Conservation (phyloP, 352 stramenopile species). For the Phytophthora cactorum region DNA sequence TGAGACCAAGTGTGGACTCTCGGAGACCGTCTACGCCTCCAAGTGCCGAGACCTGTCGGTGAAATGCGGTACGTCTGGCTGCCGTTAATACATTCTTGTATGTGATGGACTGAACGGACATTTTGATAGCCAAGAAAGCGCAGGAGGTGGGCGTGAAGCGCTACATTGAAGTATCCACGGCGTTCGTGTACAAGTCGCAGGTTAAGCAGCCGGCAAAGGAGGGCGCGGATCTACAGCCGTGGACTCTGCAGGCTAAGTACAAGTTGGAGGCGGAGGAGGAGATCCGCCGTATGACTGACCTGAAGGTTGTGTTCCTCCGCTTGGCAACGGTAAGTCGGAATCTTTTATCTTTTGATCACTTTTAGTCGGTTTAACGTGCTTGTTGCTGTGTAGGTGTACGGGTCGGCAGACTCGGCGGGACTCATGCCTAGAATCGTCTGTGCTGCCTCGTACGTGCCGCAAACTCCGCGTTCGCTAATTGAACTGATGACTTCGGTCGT, state of each 20-base stretch:
- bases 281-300: conserved; percentile 57
- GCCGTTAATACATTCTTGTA: not conserved
- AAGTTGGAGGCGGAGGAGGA: conserved; percentile 85
- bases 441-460: conserved; percentile 68
- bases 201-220: conserved; percentile 72
- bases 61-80: conserved; percentile 71
- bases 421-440: conserved; percentile 89
- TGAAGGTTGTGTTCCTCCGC: conserved; percentile 82
- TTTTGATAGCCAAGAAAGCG: conserved; percentile 59
- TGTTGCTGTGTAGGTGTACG: conserved; percentile 66
- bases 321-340: conserved; percentile 58
- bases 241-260: conserved; percentile 88
- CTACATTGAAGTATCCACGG: conserved; percentile 87
- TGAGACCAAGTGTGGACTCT: conserved; percentile 84
- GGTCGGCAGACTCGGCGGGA: conserved; percentile 75
- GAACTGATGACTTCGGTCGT: not conserved
- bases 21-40: conserved; percentile 77
- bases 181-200: conserved; percentile 91
- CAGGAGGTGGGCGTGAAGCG: conserved; percentile 74
- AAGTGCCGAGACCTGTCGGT: conserved; percentile 87
- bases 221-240: conserved; percentile 67
- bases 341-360: not conserved
- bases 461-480: not conserved
- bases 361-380: not conserved
- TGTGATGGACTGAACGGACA: not conserved